Evolutionary conservation across 2,329 filamentous ascomycete genomes (phyloP), one percentile per base, ranked within the genome.

Genomic region (Aspergillus niger): DNA sequence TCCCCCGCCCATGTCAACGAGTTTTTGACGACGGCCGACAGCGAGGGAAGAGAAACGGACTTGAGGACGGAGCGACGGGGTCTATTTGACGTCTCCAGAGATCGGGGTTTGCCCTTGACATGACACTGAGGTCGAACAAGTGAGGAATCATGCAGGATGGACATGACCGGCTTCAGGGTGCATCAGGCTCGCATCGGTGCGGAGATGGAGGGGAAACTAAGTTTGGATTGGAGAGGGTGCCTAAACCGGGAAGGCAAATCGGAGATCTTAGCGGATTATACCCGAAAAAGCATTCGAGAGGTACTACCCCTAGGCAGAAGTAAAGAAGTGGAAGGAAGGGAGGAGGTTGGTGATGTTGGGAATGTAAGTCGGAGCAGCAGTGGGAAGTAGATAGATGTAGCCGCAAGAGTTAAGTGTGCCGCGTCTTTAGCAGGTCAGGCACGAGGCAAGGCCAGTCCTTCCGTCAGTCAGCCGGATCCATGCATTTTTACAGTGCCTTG

Each of bases 1-100:
- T 76, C 71, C 17, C 73, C 74, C 11, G 74, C 74, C 73, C 73
- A 77, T 30, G 65, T 67, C 59, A 74, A 67, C 3, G 76, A 74
- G 44, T 69, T 67, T 36, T 67, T 70, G 15, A 76, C 69, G 7
- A 78, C 60, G 2, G 72, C 72, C 4, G 76, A 74, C 6, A 77
- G 58, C 11, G 69, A 69, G 0, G 75, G 72, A 7, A 75, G 64
- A 10, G 73, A 73, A 22, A 70, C 67, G 5, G 69, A 65, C 57
- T 68, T 72, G 26, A 67, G 66, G 22, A 72, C 65, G 3, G 65
- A 61, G 3, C 62, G 63, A 20, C 62, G 61, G 8, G 64, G 63
- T 24, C 17, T 54, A 13, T 28, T 49, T 8, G 57, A 8, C 1
- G 57, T 38, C 24, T 62, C 52, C 38, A 57, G 50, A 15, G 61